phyloP scores from a whole-genome alignment of 257 asterid genomes.

The Gentiana macrophylla region DNA sequence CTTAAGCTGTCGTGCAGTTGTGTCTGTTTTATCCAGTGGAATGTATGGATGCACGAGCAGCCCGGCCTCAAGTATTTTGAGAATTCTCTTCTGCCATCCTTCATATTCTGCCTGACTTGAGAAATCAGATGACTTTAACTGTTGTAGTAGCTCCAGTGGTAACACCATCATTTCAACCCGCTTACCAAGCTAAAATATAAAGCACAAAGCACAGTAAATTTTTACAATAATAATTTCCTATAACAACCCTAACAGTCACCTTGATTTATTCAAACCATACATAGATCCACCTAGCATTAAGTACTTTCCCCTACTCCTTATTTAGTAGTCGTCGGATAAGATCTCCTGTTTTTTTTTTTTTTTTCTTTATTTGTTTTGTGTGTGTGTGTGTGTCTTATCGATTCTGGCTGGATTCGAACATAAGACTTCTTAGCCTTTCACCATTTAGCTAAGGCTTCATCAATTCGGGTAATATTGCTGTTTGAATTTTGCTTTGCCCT shows the following conservation, averaged over 20 bases:
- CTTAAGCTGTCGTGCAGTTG: constrained; percentile 39
- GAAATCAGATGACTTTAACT: constrained; percentile 55
- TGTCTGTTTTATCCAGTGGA: constrained; percentile 44
- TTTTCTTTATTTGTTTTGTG: too few relatives aligned
- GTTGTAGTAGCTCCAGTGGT: constrained; percentile 79
- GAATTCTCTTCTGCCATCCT: constrained; percentile 63
- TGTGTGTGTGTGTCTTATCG: too few relatives aligned
- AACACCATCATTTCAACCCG: constrained; percentile 69
- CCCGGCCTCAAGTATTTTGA: constrained; percentile 77
- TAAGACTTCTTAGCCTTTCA: too few relatives aligned
- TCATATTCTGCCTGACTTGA: constrained; percentile 44
- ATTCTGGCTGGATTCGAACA: too few relatives aligned
- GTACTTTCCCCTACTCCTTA: too few relatives aligned
- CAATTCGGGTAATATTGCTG: too few relatives aligned
- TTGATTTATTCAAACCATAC: not conserved
- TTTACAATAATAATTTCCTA: not conserved
- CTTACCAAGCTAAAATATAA: constrained; percentile 58
- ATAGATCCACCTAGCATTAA: not conserved
- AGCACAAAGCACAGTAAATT: constrained; percentile 8
- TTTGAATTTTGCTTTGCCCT: too few relatives aligned
- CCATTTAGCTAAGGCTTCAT: too few relatives aligned
- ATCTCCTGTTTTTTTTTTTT: too few relatives aligned
- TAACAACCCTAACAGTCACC: not conserved
- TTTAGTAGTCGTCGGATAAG: too few relatives aligned
- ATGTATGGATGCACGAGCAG: constrained; percentile 59